These are phyloP conservation scores for Catharanthus roseus DNA, from an alignment of 257 asterid species.

Conservation along the genomic window DNA sequence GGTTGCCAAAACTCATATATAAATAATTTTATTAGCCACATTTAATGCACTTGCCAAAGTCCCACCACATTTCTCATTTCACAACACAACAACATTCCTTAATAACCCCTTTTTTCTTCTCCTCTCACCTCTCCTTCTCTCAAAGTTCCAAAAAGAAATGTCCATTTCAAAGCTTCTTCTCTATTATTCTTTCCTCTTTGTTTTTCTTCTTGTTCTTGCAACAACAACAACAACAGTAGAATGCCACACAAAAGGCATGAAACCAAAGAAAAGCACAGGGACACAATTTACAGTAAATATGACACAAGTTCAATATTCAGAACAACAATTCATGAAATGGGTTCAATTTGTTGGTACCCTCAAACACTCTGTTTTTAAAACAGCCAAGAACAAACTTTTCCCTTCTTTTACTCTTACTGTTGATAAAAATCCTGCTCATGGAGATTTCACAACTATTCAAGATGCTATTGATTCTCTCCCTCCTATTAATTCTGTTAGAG, in stretches of 20 bases:
- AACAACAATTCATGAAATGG: slow-evolving; percentile 80
- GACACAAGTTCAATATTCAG: slow-evolving; percentile 54
- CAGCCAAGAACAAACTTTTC: slow-evolving; percentile 60
- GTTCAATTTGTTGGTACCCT: slow-evolving; percentile 66
- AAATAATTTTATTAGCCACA: slow-evolving; percentile 9
- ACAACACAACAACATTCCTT: slow-evolving; percentile 7
- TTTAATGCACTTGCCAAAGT: slow-evolving; percentile 19
- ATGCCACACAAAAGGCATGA: slow-evolving; percentile 55
- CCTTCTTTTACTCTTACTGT: slow-evolving; percentile 74
- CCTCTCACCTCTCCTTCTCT: slow-evolving; percentile 3
- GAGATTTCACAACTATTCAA: slow-evolving; percentile 79
- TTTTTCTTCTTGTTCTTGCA: slow-evolving; percentile 25
- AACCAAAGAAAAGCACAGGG: slow-evolving; percentile 29
- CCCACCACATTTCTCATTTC: too few species aligned
- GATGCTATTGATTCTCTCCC: slow-evolving; percentile 93
- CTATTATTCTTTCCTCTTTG: too few species aligned
- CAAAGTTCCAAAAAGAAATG: slow-evolving; percentile 15
- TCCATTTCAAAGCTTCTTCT: slow-evolving; percentile 22
- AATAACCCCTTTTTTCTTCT: slow-evolving; percentile 1
- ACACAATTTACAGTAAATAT: slow-evolving; percentile 31
- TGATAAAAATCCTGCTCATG: slow-evolving; percentile 55
- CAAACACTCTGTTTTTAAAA: slow-evolving; percentile 63
- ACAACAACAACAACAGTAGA: slow-evolving; percentile 11
- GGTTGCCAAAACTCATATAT: slow-evolving; percentile 1
- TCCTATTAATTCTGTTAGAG: slow-evolving; percentile 59